Conservation (phyloP, 257 asterid species). For the Verbena officinalis region DNA sequence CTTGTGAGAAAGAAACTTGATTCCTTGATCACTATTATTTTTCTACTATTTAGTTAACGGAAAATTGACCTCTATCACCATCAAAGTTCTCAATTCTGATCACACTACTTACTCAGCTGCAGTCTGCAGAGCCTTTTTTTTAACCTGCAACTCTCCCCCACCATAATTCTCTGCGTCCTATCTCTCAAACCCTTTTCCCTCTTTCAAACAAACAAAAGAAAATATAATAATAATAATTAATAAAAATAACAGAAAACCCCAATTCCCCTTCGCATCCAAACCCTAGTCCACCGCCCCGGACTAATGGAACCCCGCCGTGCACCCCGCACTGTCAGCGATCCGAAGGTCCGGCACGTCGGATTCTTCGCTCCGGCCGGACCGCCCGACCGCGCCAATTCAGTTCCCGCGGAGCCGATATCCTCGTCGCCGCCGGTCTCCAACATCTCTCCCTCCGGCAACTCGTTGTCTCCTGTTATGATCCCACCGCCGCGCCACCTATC, state of each 20-base stretch:
- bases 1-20: no score
- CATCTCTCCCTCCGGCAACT: slow-evolving; percentile 64
- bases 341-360: slow-evolving; percentile 95
- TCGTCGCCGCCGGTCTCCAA: slow-evolving; percentile 52
- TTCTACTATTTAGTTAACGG: no score
- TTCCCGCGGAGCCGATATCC: slow-evolving; percentile 53
- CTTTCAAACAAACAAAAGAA: background rate
- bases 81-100: no score
- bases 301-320: slow-evolving; percentile 80
- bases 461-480: slow-evolving; percentile 92
- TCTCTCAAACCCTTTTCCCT: no score
- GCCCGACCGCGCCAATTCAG: slow-evolving; percentile 65
- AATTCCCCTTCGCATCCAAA: slow-evolving; percentile 23
- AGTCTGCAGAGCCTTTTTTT: no score
- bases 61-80: no score
- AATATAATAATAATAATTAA: background rate
- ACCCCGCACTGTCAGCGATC: slow-evolving; percentile 84
- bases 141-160: no score
- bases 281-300: slow-evolving; percentile 15
- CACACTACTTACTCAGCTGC: no score
- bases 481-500: slow-evolving; percentile 88
- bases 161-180: no score
- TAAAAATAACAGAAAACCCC: background rate
- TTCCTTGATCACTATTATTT: no score
- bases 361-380: slow-evolving; percentile 74